Evolutionary conservation across 148 eudicot species (phyloP).

Genomic region (Vaccinium corymbosum): DNA sequence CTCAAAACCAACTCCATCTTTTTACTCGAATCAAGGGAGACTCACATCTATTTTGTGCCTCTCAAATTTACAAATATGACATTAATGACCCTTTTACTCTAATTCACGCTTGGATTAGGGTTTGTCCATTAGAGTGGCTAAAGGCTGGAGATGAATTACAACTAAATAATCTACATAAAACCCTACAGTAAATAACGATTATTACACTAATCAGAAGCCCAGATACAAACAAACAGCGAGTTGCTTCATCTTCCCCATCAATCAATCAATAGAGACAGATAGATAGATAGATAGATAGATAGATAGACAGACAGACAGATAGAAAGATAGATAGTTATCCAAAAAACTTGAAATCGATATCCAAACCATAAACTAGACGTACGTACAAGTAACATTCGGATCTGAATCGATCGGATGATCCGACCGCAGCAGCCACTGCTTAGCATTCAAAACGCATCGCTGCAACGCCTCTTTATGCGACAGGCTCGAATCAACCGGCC

Average conservation of each 20-base stretch:
- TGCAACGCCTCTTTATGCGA: conserved; percentile 69
- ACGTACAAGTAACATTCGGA: conserved; percentile 59
- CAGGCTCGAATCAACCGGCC: conserved; percentile 61
- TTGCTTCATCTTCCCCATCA: background rate
- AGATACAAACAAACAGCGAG: background rate
- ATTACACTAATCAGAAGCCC: background rate
- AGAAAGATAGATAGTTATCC: background rate
- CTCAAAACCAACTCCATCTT: no score
- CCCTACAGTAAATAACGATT: background rate
- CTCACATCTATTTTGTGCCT: no score
- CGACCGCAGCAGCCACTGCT: conserved; percentile 60
- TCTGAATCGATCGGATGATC: conserved; percentile 48
- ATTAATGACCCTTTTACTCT: no score
- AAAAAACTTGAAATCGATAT: background rate
- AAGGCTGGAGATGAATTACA: background rate
- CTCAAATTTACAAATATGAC: no score
- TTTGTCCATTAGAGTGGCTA: no score
- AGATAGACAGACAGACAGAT: no score
- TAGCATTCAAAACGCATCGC: conserved; percentile 60
- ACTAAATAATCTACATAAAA: background rate
- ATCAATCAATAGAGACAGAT: background rate
- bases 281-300: no score
- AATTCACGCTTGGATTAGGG: no score
- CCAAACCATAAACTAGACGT: background rate
- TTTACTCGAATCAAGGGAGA: no score